Evolutionary conservation across 352 stramenopile genomes (phyloP), one percentile per base, ranked within the genome.

Genomic region (Globisporangium cystogenes): DNA sequence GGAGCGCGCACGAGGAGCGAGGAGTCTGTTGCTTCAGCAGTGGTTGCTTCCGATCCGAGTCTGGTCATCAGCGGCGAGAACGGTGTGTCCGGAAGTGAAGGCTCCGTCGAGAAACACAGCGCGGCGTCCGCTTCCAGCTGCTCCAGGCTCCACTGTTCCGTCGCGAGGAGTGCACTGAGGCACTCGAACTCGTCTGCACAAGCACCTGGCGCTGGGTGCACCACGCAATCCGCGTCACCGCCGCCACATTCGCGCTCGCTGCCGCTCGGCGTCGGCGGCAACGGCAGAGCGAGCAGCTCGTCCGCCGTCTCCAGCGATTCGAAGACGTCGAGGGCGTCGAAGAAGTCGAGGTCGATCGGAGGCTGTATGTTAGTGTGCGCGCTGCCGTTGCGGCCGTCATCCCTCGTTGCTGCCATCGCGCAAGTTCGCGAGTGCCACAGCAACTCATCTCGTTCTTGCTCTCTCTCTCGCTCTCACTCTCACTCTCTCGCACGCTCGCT

Each of bases 271-370:
- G 23, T 5, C 15, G 15, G 11, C n/a, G 23, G 14, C 15, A 11
- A 10, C 12, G 18, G 14, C 15, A 11, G 10, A 7, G 18, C 27
- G 10, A 50, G 31, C 14, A 18, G 12, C 11, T 39, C 33, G 33
- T 11, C 15, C 12, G 8, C n/a, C n/a, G n/a, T 36, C 31, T 36
- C 31, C 31, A 36, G 31, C 10, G 33, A 41, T 4, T 29, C 7
- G 42, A 57, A 50, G 18, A 44, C 20, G 20, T 44, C 51, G 20
- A 57, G 29, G 3, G 33, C 51, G 40, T 57, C 41, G 23, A 57
- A 50, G 40, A 57, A 50, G 8, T 49, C 21, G 37, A 57, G 41
- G 10, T 42, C 10, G n/a, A n/a, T n/a, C n/a, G n/a, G n/a, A n/a
- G n/a, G n/a, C n/a, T n/a, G n/a, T n/a, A n/a, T n/a, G n/a, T n/a